phyloP scores from a whole-genome alignment of 768 basidiomycete genomes.

The Lactifluus echinatus region DNA sequence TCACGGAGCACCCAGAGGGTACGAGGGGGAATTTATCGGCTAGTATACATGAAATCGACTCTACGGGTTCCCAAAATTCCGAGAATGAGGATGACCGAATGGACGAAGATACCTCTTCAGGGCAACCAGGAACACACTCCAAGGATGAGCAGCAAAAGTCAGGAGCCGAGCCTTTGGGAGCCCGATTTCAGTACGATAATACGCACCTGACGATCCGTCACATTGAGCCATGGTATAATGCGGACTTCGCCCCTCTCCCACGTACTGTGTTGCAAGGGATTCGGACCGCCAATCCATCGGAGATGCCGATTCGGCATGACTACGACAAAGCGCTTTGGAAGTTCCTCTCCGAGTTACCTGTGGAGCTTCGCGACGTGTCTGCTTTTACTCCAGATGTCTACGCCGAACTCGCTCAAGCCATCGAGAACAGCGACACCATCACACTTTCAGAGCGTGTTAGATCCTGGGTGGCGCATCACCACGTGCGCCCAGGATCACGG shows the following conservation, averaged over 20 bases:
- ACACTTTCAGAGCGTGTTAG: conserved; percentile 34
- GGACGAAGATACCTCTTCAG: conserved; percentile 7
- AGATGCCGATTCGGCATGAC: conserved; percentile 48
- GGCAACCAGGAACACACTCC: background rate
- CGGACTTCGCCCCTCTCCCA: conserved; percentile 53
- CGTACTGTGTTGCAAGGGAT: conserved; percentile 48
- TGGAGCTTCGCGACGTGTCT: conserved; percentile 52
- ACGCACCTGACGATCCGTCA: conserved; percentile 23
- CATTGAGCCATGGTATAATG: conserved; percentile 52
- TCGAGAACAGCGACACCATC: conserved; percentile 31
- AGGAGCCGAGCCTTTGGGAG: background rate
- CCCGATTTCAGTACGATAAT: conserved; percentile 13
- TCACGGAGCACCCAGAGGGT: conserved; percentile 20
- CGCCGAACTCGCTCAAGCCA: conserved; percentile 39
- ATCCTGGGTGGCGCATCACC: conserved; percentile 52
- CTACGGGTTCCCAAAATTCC: conserved; percentile 16
- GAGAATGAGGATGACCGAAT: conserved; percentile 18
- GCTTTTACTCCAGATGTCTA: conserved; percentile 49
- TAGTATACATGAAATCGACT: conserved; percentile 13
- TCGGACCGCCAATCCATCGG: conserved; percentile 40
- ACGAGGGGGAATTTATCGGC: conserved; percentile 8
- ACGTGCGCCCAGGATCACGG: conserved; percentile 51
- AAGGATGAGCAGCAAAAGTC: conserved; percentile 9
- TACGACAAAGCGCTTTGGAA: conserved; percentile 43
- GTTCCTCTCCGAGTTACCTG: conserved; percentile 44